A percentile compares a stretch with the other conserved stretches of the same genome.
Conservation (phyloP, 768 basidiomycete species). For the Amanita rimosa region DNA sequence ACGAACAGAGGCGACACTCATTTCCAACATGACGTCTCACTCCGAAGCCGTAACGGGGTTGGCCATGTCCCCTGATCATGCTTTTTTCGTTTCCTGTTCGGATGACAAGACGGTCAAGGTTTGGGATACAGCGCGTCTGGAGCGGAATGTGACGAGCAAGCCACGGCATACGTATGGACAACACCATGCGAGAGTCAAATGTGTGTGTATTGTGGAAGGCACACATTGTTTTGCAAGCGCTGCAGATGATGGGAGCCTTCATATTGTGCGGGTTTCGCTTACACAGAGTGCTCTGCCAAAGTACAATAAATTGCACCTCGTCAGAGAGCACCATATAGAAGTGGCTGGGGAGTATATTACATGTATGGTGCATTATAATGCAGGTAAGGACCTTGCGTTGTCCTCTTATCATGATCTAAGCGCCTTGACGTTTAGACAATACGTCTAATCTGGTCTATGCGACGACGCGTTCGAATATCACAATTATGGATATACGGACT, state of each 20-base stretch:
- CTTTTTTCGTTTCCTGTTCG: conserved; percentile 90
- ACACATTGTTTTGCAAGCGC: conserved; percentile 86
- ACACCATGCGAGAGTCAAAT: conserved; percentile 50
- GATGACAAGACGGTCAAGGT: conserved; percentile 91
- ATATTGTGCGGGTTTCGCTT: conserved; percentile 76
- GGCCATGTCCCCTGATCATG: conserved; percentile 85
- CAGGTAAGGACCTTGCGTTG: background rate
- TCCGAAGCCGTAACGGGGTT: conserved; percentile 69
- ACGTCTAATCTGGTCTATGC: conserved; percentile 79
- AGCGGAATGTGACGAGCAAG: conserved; percentile 88
- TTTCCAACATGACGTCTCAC: conserved; percentile 80
- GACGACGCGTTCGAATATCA: conserved; percentile 71
- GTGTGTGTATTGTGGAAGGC: conserved; percentile 75
- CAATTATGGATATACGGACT: conserved; percentile 73
- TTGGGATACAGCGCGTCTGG: conserved; percentile 89
- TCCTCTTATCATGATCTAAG: background rate
- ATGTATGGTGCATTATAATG: conserved; percentile 61
- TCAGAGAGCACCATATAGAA: conserved; percentile 74
- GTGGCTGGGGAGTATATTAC: conserved; percentile 72
- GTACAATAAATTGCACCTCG: conserved; percentile 67
- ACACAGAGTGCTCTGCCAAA: conserved; percentile 63
- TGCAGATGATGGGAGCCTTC: conserved; percentile 73
- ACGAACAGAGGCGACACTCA: conserved; percentile 66
- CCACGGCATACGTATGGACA: conserved; percentile 55
- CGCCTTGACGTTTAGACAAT: conserved; percentile 27